Evolutionary conservation across 2,329 filamentous ascomycete genomes (phyloP).

Genomic region (Arthroderma uncinatum): DNA sequence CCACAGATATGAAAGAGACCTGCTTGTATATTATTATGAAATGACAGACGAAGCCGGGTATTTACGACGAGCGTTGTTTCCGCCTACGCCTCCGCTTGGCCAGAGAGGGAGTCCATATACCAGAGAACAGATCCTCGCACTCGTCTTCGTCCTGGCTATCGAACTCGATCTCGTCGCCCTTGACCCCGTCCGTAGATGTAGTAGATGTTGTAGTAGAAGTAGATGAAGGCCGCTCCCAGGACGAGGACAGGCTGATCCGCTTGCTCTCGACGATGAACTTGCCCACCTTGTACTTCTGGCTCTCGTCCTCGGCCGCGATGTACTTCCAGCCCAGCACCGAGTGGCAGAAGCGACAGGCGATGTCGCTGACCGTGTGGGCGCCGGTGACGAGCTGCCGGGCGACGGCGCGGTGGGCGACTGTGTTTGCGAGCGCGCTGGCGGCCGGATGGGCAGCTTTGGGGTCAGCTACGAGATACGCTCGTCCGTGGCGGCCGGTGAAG

Average conservation of each 20-base stretch:
- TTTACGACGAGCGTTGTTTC: background rate
- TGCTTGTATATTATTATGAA: background rate
- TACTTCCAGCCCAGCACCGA: conserved; percentile 55
- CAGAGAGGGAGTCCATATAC: conserved; percentile 48
- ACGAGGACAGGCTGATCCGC: conserved; percentile 38
- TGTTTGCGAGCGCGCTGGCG: conserved; percentile 43
- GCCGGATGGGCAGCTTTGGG: background rate
- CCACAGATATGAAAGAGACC: too few species aligned
- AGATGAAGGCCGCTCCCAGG: conserved; percentile 10
- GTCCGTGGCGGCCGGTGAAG: conserved; percentile 54
- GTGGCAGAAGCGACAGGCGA: conserved; percentile 47
- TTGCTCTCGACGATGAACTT: conserved; percentile 56
- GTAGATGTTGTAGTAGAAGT: background rate
- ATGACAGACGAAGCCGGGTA: too few species aligned
- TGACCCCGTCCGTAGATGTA: background rate
- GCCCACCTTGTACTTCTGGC: conserved; percentile 54
- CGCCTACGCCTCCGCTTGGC: conserved; percentile 28
- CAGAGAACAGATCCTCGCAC: conserved; percentile 54
- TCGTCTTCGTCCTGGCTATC: conserved; percentile 57
- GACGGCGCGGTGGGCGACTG: conserved; percentile 45
- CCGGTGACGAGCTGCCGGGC: conserved; percentile 52
- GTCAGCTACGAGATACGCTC: conserved; percentile 51
- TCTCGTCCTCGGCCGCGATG: conserved; percentile 49
- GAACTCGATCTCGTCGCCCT: conserved; percentile 38
- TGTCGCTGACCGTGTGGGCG: conserved; percentile 50